phyloP scores from a whole-genome alignment of 805 yeast genomes.

The Candida chilensis region DNA sequence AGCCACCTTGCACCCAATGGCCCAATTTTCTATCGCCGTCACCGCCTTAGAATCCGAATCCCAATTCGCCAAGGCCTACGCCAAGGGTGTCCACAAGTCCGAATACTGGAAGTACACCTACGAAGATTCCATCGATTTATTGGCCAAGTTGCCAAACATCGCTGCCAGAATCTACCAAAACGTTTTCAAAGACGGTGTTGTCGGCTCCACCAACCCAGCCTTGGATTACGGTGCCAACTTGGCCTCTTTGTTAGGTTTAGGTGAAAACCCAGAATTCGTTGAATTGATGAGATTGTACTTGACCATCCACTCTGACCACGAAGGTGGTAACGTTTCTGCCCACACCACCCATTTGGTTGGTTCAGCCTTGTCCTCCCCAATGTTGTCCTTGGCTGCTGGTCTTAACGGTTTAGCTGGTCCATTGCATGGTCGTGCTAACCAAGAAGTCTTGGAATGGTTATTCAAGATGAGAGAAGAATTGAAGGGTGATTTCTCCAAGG shows the following conservation, averaged over 20 bases:
- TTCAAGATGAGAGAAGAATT: slow-evolving; percentile 48
- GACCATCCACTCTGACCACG: slow-evolving; percentile 74
- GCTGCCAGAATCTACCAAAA: slow-evolving; percentile 72
- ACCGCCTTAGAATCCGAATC: slow-evolving; percentile 68
- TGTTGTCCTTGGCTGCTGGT: slow-evolving; percentile 69
- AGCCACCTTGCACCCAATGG: slow-evolving; percentile 71
- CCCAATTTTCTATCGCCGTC: slow-evolving; percentile 70
- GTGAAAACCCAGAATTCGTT: slow-evolving; percentile 47
- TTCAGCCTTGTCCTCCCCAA: slow-evolving; percentile 72
- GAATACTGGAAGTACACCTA: slow-evolving; percentile 71
- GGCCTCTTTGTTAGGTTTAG: slow-evolving; percentile 53
- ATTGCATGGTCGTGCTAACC: slow-evolving; percentile 78
- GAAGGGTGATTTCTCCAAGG: slow-evolving; percentile 32
- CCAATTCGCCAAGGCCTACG: slow-evolving; percentile 63
- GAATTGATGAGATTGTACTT: slow-evolving; percentile 67
- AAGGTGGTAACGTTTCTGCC: slow-evolving; percentile 80
- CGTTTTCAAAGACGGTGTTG: slow-evolving; percentile 44
- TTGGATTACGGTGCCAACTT: slow-evolving; percentile 72
- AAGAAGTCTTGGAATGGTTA: slow-evolving; percentile 73
- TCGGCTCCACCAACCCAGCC: slow-evolving; percentile 42
- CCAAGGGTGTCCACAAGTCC: slow-evolving; percentile 55
- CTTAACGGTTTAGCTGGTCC: slow-evolving; percentile 83
- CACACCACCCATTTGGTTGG: slow-evolving; percentile 81
- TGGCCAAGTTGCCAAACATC: slow-evolving; percentile 66
- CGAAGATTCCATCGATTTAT: slow-evolving; percentile 62